Evolutionary conservation across 1,284 basidiomycete genomes (phyloP).

Genomic region (Baeospora myosura): DNA sequence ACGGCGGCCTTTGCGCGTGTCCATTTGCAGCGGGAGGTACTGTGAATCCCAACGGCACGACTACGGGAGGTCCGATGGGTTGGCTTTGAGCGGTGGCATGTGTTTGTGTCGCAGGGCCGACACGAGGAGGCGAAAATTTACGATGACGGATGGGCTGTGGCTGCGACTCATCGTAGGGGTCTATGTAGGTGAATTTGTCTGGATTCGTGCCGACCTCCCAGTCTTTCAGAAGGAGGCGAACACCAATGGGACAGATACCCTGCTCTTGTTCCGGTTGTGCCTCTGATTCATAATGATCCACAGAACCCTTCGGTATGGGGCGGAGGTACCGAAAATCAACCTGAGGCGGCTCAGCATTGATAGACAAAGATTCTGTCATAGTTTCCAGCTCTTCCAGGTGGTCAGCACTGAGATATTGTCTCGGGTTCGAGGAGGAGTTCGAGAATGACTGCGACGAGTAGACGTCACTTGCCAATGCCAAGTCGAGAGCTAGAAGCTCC

Average conservation of each 20-base stretch:
- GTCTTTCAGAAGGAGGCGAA: conserved; percentile 55
- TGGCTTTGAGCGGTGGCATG: too few species aligned
- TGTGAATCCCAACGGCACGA: too few species aligned
- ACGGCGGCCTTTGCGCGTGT: conserved; percentile 21
- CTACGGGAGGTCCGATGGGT: too few species aligned
- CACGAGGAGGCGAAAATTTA: conserved; percentile 23
- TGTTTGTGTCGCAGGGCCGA: conserved; percentile 13
- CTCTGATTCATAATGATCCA: conserved; percentile 21
- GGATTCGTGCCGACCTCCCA: conserved; percentile 56
- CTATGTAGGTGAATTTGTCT: conserved; percentile 40
- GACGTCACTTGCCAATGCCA: conserved; percentile 50
- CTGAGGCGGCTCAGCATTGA: conserved; percentile 45
- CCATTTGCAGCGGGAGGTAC: conserved; percentile 10
- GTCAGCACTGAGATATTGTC: too few species aligned
- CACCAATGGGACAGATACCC: conserved; percentile 40
- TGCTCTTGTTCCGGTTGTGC: conserved; percentile 16
- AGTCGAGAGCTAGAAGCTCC: conserved; percentile 56
- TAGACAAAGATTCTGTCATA: conserved; percentile 48
- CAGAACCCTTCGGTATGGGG: conserved; percentile 31
- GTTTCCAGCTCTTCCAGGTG: conserved; percentile 35
- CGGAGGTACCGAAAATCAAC: conserved; percentile 55
- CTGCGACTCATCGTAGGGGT: conserved; percentile 43
- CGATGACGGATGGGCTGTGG: conserved; percentile 3
- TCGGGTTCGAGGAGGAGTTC: conserved; percentile 18
- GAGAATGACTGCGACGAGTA: conserved; percentile 41